phyloP scores from a whole-genome alignment of 805 yeast genomes.

The Kockiozyma suomiensis region DNA sequence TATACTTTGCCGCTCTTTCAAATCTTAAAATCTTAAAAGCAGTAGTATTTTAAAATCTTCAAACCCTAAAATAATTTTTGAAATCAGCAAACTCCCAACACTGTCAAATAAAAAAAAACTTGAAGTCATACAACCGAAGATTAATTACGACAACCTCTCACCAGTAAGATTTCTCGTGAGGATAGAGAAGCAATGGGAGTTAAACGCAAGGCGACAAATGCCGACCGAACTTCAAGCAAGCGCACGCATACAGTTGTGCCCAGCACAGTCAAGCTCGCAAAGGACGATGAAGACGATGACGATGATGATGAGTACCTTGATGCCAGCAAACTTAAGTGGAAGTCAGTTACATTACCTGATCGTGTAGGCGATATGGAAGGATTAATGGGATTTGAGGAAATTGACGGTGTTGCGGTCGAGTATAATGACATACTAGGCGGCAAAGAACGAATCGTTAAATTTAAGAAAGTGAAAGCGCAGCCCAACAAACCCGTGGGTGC shows the following conservation, averaged over 20 bases:
- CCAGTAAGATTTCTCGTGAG: not conserved
- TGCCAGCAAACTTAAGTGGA: slow-evolving; percentile 55
- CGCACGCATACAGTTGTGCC: not conserved
- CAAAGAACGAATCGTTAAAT: slow-evolving; percentile 21
- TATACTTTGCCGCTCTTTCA: too few relatives aligned
- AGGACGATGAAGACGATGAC: not conserved
- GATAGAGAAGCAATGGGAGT: too few relatives aligned
- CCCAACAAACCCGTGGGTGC: slow-evolving; percentile 44
- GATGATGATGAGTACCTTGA: slow-evolving; percentile 14
- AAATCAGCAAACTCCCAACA: not conserved
- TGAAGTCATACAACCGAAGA: too few relatives aligned
- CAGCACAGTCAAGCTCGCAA: not conserved
- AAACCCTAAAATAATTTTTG: not conserved
- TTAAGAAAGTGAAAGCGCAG: slow-evolving; percentile 34
- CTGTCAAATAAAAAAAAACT: not conserved
- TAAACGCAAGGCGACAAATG: not conserved
- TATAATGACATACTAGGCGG: slow-evolving; percentile 62
- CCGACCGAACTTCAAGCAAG: not conserved
- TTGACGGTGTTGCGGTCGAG: slow-evolving; percentile 88
- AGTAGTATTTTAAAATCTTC: too few relatives aligned
- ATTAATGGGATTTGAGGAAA: slow-evolving; percentile 88
- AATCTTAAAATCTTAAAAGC: not conserved
- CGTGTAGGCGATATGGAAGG: slow-evolving; percentile 87
- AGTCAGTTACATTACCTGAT: slow-evolving; percentile 77
- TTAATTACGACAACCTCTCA: not conserved